Conservation (phyloP, 106 monocot species). For the Chionographis japonica region DNA sequence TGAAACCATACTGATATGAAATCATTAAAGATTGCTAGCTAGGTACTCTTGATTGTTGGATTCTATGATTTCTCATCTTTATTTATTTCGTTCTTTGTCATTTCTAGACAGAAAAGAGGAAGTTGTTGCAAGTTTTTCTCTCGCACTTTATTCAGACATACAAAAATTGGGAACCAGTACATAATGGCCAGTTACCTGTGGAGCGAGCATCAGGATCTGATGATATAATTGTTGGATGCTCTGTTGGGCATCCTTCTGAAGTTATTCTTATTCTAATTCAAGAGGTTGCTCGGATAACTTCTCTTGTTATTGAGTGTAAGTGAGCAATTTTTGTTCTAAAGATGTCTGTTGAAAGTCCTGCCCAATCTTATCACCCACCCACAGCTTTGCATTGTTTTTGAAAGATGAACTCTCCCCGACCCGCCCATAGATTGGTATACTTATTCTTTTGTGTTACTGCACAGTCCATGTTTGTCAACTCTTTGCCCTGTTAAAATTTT, state of each 20-base stretch:
- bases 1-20: too few species aligned
- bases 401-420: too few species aligned
- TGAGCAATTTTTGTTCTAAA: conserved; percentile 3
- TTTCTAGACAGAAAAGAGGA: conserved; percentile 77
- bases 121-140: conserved; percentile 74
- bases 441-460: too few species aligned
- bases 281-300: conserved; percentile 72
- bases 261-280: conserved; percentile 84
- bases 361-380: too few species aligned
- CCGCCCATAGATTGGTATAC: too few species aligned
- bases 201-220: conserved; percentile 34
- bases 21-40: too few species aligned
- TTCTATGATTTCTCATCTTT: conserved; percentile 4
- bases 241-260: conserved; percentile 88
- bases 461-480: too few species aligned
- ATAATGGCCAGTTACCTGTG: conserved; percentile 24
- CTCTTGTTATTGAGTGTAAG: conserved; percentile 84
- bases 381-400: too few species aligned
- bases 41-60: too few species aligned
- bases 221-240: conserved; percentile 62
- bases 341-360: too few species aligned
- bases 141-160: conserved; percentile 77
- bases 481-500: too few species aligned
- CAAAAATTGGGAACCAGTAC: conserved; percentile 76
- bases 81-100: not conserved